Evolutionary conservation across 176 grass and related monocot genomes (phyloP).

Genomic region (Oryza nivara): DNA sequence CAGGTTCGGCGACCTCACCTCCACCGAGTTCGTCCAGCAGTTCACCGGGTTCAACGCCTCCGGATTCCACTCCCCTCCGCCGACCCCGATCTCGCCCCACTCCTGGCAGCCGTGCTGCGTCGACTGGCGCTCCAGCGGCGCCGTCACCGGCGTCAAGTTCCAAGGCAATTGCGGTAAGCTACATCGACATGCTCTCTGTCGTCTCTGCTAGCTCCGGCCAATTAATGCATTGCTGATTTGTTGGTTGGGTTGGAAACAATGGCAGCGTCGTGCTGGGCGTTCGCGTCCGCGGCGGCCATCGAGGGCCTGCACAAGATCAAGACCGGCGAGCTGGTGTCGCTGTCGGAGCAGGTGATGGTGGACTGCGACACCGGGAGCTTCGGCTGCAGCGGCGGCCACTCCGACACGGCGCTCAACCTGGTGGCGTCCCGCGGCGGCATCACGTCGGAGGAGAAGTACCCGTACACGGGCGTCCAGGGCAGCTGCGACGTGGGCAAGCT

Average conservation of each 20-base stretch:
- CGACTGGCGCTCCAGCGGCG: conserved; percentile 45
- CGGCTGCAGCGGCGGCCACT: conserved; percentile 28
- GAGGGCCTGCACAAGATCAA: conserved; percentile 40
- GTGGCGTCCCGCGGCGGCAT: conserved; percentile 22
- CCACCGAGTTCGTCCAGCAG: conserved; percentile 6
- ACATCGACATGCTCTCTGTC: too few species aligned
- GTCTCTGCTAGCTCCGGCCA: neutral
- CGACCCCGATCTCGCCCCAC: neutral
- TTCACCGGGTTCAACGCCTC: conserved; percentile 26
- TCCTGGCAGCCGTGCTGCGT: conserved; percentile 34
- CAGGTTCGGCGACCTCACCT: conserved; percentile 41
- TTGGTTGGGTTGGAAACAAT: neutral
- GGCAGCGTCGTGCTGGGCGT: conserved; percentile 39
- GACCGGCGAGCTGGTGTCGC: conserved; percentile 14
- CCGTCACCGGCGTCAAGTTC: conserved; percentile 42
- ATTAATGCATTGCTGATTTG: neutral
- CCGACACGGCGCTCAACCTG: conserved; percentile 24
- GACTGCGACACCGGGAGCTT: conserved; percentile 24
- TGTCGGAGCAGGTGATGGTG: conserved; percentile 47
- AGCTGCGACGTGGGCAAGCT: conserved; percentile 8
- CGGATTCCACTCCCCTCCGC: neutral
- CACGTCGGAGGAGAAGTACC: conserved; percentile 2
- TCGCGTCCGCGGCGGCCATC: conserved; percentile 23
- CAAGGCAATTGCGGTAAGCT: conserved; percentile 31
- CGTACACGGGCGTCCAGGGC: neutral